phyloP scores from a whole-genome alignment of 805 yeast genomes.

The Naumovozyma castellii region DNA sequence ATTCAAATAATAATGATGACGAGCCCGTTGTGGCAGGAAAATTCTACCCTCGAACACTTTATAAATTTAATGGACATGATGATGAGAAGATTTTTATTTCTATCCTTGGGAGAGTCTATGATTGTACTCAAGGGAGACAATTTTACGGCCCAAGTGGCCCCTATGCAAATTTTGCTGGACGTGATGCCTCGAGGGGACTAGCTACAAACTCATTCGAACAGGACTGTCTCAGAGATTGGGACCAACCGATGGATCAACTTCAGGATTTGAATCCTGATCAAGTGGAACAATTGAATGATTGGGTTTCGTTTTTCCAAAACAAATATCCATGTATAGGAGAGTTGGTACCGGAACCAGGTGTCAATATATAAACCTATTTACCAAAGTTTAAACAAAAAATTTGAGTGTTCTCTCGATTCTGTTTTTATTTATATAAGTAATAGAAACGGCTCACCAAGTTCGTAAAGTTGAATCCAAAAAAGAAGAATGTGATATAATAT shows the following conservation, averaged over 20 bases:
- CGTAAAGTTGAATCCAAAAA: not conserved
- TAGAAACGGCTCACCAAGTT: too few relatives aligned
- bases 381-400: not conserved
- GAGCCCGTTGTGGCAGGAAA: constrained; percentile 36
- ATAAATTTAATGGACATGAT: constrained; percentile 71
- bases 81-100: constrained; percentile 75
- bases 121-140: constrained; percentile 66
- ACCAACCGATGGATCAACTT: constrained; percentile 69
- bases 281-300: constrained; percentile 58
- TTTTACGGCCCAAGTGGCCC: constrained; percentile 97
- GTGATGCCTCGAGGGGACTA: constrained; percentile 88
- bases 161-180: constrained; percentile 88
- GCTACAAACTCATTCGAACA: constrained; percentile 80
- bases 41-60: constrained; percentile 68
- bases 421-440: constrained; percentile 2
- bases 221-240: constrained; percentile 54
- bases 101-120: constrained; percentile 78
- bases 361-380: constrained; percentile 9
- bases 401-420: not conserved
- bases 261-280: constrained; percentile 53
- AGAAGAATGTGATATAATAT: not conserved
- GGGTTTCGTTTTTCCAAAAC: constrained; percentile 74
- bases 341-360: constrained; percentile 39
- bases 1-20: constrained; percentile 6
- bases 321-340: constrained; percentile 80